Base-by-base conservation (phyloP, 345 rosid species). In the Pistacia integerrima region DNA sequence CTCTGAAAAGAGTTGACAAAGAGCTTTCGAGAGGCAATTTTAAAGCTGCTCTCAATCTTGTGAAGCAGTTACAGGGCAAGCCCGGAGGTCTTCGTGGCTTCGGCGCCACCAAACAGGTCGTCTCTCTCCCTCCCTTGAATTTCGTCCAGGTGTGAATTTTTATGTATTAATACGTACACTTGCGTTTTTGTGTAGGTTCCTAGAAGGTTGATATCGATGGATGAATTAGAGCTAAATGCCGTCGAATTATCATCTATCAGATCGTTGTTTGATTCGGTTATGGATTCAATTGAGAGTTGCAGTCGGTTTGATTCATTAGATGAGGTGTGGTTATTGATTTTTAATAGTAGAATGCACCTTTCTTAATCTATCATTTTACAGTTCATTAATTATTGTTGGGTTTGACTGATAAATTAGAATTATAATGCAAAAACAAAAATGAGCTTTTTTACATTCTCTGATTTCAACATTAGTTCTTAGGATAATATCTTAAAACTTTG, bases 91-190 rank as follows among this genome's bases (percentile, higher is more conserved):
- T 89, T 51, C 79, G 86, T 48, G 80, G 85, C 77, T 88, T 89
- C 64, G 92, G 88, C 74, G 71, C 89, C 38, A 84, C 82, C 54
- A 82, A 84, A 73, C 84, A 78, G 88, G 91, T 87, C 48, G 22
- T 33, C 48, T 64, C 73, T 62, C 51, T 73, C 58, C 25, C 25
- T 25, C 11, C 28, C 18, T 16, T 60, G 36, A 14, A 48, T 38
- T 62, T 55, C 11, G 2, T 33, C 17, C 6, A 18, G 35, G 18
- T 62, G 30, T 33, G 54, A 4, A 10, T 51, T 22, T 33, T 46
- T 48, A 9, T 56, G 63, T n/a, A 36, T 36, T 49, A 22, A 49
- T 68, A 13, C 41, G 41, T 16, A 30, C 16, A 14, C 7, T 3
- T 69, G 60, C 14, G 60, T 75, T 11, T 16, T 36, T 69, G 73